These are phyloP conservation scores for Capillidium rhysosporum DNA, from an alignment of 371 early-diverging fungal species.

Conservation along the genomic window DNA sequence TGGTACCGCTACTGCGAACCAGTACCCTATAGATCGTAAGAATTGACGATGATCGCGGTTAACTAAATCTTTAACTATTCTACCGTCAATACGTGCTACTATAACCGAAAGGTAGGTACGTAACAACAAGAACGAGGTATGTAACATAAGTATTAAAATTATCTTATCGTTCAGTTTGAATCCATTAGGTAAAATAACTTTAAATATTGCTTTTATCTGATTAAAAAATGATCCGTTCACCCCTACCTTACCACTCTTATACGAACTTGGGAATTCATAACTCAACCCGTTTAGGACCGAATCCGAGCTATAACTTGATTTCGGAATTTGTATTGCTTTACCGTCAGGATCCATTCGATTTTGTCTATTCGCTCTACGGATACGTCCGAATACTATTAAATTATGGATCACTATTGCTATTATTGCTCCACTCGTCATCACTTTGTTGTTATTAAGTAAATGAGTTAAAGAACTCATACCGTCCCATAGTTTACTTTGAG, in stretches of 20 bases:
- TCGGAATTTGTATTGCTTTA: not conserved
- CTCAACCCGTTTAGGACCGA: not conserved
- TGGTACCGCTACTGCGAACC: constrained; percentile 92
- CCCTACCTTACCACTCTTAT: constrained; percentile 20
- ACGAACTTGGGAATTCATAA: constrained; percentile 7
- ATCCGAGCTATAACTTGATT: not conserved
- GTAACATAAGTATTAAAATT: constrained; percentile 49
- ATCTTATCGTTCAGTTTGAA: constrained; percentile 43
- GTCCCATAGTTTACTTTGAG: too few species aligned
- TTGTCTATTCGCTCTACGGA: not conserved
- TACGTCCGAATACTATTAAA: not conserved
- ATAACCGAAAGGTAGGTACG: constrained; percentile 82
- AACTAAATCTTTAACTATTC: constrained; percentile 82
- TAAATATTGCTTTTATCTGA: constrained; percentile 42
- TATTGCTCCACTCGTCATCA: not conserved
- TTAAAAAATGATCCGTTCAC: constrained; percentile 42
- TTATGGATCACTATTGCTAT: constrained; percentile 1
- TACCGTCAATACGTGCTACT: constrained; percentile 82
- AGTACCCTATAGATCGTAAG: constrained; percentile 46
- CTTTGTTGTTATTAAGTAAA: not conserved
- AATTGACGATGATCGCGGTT: constrained; percentile 16
- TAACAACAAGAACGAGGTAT: constrained; percentile 68
- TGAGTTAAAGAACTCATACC: too few species aligned
- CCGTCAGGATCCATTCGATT: not conserved
- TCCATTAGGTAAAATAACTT: constrained; percentile 47